Evolutionary conservation across 129 eudicot species (phyloP), one percentile per base, ranked within the genome.

Genomic region (Saposhnikovia divaricata): DNA sequence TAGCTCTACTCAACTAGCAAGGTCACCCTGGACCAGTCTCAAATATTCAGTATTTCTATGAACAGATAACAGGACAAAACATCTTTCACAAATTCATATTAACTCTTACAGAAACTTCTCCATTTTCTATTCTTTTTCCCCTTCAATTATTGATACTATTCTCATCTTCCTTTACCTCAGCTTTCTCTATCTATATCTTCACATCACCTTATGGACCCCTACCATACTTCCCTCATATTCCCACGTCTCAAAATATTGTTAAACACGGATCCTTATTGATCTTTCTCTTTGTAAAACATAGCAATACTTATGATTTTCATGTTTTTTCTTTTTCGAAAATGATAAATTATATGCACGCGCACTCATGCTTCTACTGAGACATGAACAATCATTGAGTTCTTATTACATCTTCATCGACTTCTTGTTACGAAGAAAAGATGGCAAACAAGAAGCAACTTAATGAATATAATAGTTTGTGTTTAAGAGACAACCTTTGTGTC

Each of bases 141-240:
- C 76, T 15, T 66, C 40, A 31, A 79, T 79, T n/a, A 79, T 79
- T 79, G 82, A 79, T 79, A 66, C 77, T 31, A 55, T 45, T 68
- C 55, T 73, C 77, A 42, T 43, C 77, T 44, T 9, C 46, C 45
- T 34, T 19, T 71, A n/a, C 69, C 69, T 61, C 37, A 25, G 4
- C 69, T 68, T 68, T 31, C 43, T 71, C 47, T 71, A 38, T 71
- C 75, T 0, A 16, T 38, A 70, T 70, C n/a, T 38, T 31, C 45
- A 31, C 11, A 70, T 70, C 40, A 27, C 40, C 68, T 59, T 68
- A 19, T 37, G 74, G 74, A 70, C 74, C 74, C 74, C 74, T 70
- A 70, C 46, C 74, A 70, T 9, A 37, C 74, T 38, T 70, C 74
- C 45, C 74, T 70, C 44, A 61, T 61, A 61, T 61, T 61, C 69